Base-by-base conservation (phyloP, 768 basidiomycete genomes). In the Tricholoma flavovirens region DNA sequence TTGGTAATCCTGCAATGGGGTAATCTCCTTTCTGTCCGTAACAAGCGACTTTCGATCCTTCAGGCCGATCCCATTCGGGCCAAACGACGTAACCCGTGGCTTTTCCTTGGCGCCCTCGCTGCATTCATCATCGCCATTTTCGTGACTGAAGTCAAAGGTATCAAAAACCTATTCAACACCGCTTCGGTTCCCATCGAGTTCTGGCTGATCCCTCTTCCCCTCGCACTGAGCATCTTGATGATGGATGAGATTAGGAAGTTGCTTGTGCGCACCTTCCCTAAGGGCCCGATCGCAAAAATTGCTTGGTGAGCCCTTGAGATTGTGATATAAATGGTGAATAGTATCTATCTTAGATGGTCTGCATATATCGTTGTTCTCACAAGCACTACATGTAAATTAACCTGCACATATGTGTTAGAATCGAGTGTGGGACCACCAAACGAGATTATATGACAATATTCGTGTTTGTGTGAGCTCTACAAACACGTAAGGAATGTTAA, bases 1-100 rank as follows among this genome's bases (percentile, higher is more conserved):
- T 71, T 80, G 62, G 79, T 80, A 40, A 71, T 78, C 56, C 63
- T 78, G 15, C 77, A 78, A 56, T 78, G 71, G 40, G 75, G 76
- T 4, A 69, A 55, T 32, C 66, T 78, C 15, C 74, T 78, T 14
- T 65, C 77, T 9, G 71, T 74, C 19, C 75, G 77, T 2, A 78
- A 77, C 63, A 67, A 77, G 53, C 72, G 77, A 49, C 68, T 78
- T 0, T 78, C 77, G 0, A 63, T 78, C 6, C 54, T 78, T 36
- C 65, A 71, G 14, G 75, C 75, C 26, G 76, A 77, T 49, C 77
- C 77, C 0, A 65, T 78, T 29, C 76, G 79, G 73, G 76, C 77
- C 10, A 76, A 77, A 6, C 74, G 77, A 35, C 67, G 60, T n/a
- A 80, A 80, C 58, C 55, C 73, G 14, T 70, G 19, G 72, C 76